Evolutionary conservation across 257 asterid species (phyloP).

Genomic region (Ballota nigra): DNA sequence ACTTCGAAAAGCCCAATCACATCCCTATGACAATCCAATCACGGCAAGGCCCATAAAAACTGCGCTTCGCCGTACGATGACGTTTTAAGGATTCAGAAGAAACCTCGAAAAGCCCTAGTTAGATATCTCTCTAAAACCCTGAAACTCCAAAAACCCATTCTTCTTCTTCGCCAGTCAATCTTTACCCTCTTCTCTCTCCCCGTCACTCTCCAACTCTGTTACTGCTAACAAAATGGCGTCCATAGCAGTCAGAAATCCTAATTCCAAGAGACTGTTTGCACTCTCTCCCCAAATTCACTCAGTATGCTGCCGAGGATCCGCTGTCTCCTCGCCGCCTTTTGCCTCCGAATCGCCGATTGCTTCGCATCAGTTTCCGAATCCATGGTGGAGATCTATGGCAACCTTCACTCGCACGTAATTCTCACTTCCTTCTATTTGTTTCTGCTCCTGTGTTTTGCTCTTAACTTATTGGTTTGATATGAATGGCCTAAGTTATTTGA

Average conservation of each 20-base stretch:
- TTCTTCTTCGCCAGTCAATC: neutral
- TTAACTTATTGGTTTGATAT: neutral
- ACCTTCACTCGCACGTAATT: slow-evolving; percentile 89
- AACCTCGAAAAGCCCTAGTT: slow-evolving; percentile 31
- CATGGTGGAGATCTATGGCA: slow-evolving; percentile 98
- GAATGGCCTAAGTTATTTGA: neutral
- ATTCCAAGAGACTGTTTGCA: slow-evolving; percentile 35
- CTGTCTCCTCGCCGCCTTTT: slow-evolving; percentile 37
- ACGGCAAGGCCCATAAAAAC: slow-evolving; percentile 18
- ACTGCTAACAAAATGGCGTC: slow-evolving; percentile 43
- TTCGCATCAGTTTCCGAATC: slow-evolving; percentile 41
- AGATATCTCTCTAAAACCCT: slow-evolving; percentile 37
- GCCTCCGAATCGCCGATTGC: slow-evolving; percentile 42
- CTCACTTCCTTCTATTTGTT: neutral
- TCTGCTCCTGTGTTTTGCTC: neutral
- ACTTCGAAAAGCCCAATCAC: slow-evolving; percentile 18
- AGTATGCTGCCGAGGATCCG: slow-evolving; percentile 44
- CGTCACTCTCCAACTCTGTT: neutral
- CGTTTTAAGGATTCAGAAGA: neutral
- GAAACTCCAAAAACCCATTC: slow-evolving; percentile 19
- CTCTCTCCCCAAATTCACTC: slow-evolving; percentile 37
- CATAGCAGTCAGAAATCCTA: slow-evolving; percentile 33
- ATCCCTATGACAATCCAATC: neutral
- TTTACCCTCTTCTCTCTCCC: neutral
- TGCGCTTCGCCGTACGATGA: slow-evolving; percentile 10